Conservation (phyloP, 345 rosid species). For the Salix viminalis region DNA sequence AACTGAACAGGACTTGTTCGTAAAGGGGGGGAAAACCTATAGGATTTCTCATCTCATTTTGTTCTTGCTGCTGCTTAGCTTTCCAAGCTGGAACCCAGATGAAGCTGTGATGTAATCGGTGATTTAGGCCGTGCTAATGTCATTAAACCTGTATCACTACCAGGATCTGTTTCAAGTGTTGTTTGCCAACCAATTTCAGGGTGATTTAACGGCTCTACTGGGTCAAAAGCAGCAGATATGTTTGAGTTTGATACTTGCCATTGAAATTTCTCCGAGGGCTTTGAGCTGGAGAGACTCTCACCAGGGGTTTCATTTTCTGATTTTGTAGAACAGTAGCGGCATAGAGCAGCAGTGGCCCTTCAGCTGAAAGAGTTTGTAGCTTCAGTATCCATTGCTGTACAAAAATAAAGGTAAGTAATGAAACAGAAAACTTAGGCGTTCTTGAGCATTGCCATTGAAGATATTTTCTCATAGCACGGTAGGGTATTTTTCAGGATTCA, state of each 20-base stretch:
- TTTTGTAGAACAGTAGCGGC: not conserved
- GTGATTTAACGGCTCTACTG: not conserved
- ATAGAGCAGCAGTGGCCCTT: not conserved
- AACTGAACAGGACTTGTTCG: not conserved
- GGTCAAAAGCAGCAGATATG: not conserved
- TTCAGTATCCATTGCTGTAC: not conserved
- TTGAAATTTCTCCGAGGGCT: not conserved
- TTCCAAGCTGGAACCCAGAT: not conserved
- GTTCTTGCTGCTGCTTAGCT: not conserved
- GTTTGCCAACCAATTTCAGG: not conserved
- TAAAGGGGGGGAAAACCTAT: not conserved
- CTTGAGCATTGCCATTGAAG: no score
- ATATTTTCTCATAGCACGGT: no score
- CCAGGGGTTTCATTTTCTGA: not conserved
- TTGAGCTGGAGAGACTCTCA: not conserved
- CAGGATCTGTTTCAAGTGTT: not conserved
- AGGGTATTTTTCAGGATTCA: no score
- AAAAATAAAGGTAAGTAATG: no score
- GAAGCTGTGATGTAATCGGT: not conserved
- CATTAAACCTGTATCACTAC: not conserved
- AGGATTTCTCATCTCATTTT: not conserved
- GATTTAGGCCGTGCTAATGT: not conserved
- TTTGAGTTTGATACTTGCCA: not conserved
- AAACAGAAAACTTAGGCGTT: no score
- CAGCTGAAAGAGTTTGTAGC: not conserved